Conservation (phyloP, 768 basidiomycete genomes). For the Daedaleopsis nitida region DNA sequence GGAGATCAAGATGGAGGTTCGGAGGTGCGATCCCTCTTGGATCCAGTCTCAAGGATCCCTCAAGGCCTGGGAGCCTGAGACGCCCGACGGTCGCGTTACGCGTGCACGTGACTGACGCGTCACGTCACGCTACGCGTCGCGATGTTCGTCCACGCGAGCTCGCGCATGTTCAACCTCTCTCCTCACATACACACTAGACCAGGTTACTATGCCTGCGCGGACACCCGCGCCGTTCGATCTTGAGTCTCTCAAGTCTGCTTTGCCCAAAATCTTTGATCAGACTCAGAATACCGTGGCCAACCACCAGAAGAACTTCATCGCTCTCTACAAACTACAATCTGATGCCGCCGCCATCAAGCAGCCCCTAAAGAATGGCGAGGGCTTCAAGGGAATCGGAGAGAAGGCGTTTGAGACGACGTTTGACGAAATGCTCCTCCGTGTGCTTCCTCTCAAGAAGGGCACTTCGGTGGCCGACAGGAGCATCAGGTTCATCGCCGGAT, state of each 20-base stretch:
- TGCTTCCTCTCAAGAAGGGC: constrained; percentile 81
- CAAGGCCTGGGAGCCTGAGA: neutral
- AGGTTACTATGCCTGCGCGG: constrained; percentile 31
- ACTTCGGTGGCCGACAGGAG: constrained; percentile 70
- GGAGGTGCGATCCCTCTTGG: no score
- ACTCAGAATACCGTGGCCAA: constrained; percentile 72
- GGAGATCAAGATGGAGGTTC: no score
- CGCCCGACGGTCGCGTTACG: no score
- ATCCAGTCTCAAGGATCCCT: no score
- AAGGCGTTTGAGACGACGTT: constrained; percentile 71
- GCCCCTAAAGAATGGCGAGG: constrained; percentile 47
- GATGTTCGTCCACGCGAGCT: neutral
- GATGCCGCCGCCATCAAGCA: constrained; percentile 60
- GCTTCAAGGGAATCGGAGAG: constrained; percentile 70
- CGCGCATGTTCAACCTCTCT: neutral
- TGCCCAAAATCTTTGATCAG: constrained; percentile 79
- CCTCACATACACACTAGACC: no score
- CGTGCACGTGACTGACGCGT: constrained; percentile 18
- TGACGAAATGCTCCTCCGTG: constrained; percentile 56
- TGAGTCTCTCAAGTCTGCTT: constrained; percentile 31
- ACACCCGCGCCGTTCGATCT: constrained; percentile 23
- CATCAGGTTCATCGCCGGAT: constrained; percentile 81
- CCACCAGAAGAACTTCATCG: constrained; percentile 88
- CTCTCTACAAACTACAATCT: constrained; percentile 76
- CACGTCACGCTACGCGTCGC: constrained; percentile 10